Evolutionary conservation across 768 basidiomycete species (phyloP).

Genomic region (Tephrocybe sp.): DNA sequence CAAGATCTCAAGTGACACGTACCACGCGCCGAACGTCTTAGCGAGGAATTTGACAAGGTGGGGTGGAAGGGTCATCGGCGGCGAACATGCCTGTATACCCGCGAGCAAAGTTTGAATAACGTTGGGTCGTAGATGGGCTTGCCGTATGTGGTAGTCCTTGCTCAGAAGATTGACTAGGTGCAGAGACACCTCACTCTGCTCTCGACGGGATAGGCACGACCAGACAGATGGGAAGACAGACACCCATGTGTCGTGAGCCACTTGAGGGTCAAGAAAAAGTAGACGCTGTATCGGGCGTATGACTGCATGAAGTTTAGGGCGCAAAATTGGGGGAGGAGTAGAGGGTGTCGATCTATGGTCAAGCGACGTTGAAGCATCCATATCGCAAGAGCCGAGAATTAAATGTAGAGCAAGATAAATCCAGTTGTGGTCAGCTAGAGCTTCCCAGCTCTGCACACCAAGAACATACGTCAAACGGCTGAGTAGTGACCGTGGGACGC

Average conservation of each 20-base stretch:
- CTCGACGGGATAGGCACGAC: conserved; percentile 79
- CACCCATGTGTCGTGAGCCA: conserved; percentile 83
- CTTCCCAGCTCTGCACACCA: conserved; percentile 94
- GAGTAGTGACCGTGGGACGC: conserved; percentile 78
- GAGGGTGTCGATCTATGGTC: conserved; percentile 38
- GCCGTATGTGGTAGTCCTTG: conserved; percentile 90
- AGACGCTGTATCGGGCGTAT: conserved; percentile 81
- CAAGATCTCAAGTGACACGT: conserved; percentile 83
- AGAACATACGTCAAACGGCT: conserved; percentile 86
- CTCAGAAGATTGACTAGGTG: conserved; percentile 88
- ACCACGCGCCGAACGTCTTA: conserved; percentile 97
- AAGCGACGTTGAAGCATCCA: conserved; percentile 33
- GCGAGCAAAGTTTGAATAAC: conserved; percentile 87
- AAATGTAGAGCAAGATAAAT: conserved; percentile 88
- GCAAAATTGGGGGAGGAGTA: conserved; percentile 31
- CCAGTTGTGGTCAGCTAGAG: conserved; percentile 91
- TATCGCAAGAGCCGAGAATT: conserved; percentile 62
- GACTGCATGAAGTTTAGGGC: conserved; percentile 50
- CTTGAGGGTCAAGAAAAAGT: conserved; percentile 72
- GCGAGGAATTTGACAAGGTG: conserved; percentile 95
- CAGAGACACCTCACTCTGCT: conserved; percentile 85
- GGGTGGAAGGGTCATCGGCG: conserved; percentile 87
- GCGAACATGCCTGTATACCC: conserved; percentile 81
- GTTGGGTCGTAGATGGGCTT: conserved; percentile 87
- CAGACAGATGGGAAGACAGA: conserved; percentile 85